Evolutionary conservation across 2,329 filamentous ascomycete species (phyloP).

Genomic region (Fusarium tricinctum): DNA sequence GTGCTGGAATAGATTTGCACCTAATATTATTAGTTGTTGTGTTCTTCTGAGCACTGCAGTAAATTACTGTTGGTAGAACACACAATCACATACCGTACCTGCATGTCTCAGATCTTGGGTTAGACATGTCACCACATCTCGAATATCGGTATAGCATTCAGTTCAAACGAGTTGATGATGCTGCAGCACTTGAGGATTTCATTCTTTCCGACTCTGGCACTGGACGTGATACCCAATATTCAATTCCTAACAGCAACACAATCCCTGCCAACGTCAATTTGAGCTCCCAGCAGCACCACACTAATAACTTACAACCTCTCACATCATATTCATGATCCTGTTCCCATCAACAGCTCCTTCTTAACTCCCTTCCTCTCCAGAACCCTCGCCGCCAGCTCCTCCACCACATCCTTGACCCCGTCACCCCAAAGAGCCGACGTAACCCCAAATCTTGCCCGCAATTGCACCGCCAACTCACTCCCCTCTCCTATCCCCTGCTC

Average conservation of each 20-base stretch:
- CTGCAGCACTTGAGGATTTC: too few relatives aligned
- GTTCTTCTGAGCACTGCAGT: not conserved
- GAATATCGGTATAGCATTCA: not conserved
- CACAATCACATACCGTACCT: not conserved
- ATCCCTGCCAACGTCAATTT: too few relatives aligned
- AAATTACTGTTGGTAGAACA: too few relatives aligned
- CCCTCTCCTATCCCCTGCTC: slow-evolving; percentile 28
- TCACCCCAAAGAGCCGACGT: slow-evolving; percentile 40
- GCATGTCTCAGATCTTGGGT: not conserved
- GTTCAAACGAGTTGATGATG: not conserved
- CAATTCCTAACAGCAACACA: not conserved
- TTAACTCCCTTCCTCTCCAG: slow-evolving; percentile 27
- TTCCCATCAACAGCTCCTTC: slow-evolving; percentile 15
- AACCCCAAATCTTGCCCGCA: slow-evolving; percentile 38
- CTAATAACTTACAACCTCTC: not conserved
- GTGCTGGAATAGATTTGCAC: not conserved
- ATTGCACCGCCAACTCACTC: slow-evolving; percentile 26
- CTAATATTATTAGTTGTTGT: not conserved
- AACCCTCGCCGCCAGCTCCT: slow-evolving; percentile 37
- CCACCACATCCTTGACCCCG: slow-evolving; percentile 40
- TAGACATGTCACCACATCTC: not conserved
- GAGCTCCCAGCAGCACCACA: not conserved
- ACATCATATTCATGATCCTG: not conserved
- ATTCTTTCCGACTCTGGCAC: too few relatives aligned
- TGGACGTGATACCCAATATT: too few relatives aligned